Conservation (phyloP, 208 protist genomes). For the Acanthamoeba triangularis region DNA sequence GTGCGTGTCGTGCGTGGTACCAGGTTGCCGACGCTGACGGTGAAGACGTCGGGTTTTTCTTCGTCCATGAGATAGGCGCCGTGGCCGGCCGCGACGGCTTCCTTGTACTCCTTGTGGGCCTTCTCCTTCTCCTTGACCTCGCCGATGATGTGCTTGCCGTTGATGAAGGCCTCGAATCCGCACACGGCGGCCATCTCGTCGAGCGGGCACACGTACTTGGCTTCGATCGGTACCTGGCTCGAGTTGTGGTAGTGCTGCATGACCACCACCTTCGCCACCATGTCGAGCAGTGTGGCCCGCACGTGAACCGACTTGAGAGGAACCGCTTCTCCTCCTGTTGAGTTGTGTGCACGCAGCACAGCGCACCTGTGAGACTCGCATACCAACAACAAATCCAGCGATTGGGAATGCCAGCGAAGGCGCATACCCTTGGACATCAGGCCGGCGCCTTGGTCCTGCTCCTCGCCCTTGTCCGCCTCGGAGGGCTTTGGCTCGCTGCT, state of each 20-base stretch:
- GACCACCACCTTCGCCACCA: constrained; percentile 81
- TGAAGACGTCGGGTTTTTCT: constrained; percentile 86
- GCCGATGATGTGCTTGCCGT: constrained; percentile 88
- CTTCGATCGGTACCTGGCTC: constrained; percentile 64
- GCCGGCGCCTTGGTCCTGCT: constrained; percentile 11
- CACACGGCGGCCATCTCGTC: constrained; percentile 90
- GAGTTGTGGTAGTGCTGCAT: constrained; percentile 83
- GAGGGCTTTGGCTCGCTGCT: background rate
- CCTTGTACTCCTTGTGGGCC: constrained; percentile 84
- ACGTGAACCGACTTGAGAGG: constrained; percentile 82
- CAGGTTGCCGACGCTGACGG: constrained; percentile 84
- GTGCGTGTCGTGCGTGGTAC: background rate
- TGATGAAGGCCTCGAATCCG: constrained; percentile 88
- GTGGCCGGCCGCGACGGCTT: constrained; percentile 84
- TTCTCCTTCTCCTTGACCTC: constrained; percentile 89
- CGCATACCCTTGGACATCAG: background rate
- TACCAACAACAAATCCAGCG: background rate
- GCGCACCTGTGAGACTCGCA: background rate
- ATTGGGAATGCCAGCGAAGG: too few species aligned
- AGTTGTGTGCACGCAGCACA: background rate
- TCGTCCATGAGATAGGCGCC: constrained; percentile 88
- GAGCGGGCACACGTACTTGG: constrained; percentile 88
- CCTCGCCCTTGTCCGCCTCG: background rate
- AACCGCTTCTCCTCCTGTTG: background rate
- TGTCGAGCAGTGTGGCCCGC: constrained; percentile 77